phyloP scores from a whole-genome alignment of 352 stramenopile species.

The Peronospora farinosa region DNA sequence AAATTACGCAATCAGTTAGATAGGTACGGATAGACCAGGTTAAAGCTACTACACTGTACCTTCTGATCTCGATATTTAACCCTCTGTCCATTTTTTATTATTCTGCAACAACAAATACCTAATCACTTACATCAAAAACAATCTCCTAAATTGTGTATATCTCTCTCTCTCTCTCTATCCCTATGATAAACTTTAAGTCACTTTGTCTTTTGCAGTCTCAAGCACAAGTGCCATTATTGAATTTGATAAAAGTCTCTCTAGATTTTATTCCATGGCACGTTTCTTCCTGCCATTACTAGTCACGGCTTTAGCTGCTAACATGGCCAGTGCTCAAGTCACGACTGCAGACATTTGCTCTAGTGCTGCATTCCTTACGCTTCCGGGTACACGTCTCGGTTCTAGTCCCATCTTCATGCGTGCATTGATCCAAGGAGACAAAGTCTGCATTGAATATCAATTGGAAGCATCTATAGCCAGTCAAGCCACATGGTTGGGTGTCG shows the following conservation, averaged over 20 bases:
- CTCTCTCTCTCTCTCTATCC: no score
- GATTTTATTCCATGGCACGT: constrained; percentile 3
- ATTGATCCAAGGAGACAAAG: constrained; percentile 45
- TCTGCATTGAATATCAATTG: constrained; percentile 65
- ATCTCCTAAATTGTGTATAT: no score
- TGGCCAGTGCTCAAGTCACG: constrained; percentile 16
- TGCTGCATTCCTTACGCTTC: constrained; percentile 42
- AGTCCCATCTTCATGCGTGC: constrained; percentile 59
- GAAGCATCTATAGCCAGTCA: constrained; percentile 29
- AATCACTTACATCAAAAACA: no score
- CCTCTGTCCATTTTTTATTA: no score
- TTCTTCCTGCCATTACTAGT: constrained; percentile 14
- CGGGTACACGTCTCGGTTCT: constrained; percentile 40
- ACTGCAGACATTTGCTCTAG: constrained; percentile 43
- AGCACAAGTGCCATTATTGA: constrained; percentile 1
- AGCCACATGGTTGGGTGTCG: constrained; percentile 58
- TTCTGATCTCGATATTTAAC: no score
- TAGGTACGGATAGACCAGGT: no score
- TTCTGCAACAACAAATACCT: no score
- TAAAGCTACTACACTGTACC: no score
- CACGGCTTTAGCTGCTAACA: constrained; percentile 10
- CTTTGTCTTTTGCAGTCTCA: constrained; percentile 19
- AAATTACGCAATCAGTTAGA: no score
- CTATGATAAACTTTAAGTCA: constrained; percentile 4
- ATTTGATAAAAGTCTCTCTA: neutral